Evolutionary conservation across 805 yeast genomes (phyloP).

Genomic region (Clavispora santaluciae): DNA sequence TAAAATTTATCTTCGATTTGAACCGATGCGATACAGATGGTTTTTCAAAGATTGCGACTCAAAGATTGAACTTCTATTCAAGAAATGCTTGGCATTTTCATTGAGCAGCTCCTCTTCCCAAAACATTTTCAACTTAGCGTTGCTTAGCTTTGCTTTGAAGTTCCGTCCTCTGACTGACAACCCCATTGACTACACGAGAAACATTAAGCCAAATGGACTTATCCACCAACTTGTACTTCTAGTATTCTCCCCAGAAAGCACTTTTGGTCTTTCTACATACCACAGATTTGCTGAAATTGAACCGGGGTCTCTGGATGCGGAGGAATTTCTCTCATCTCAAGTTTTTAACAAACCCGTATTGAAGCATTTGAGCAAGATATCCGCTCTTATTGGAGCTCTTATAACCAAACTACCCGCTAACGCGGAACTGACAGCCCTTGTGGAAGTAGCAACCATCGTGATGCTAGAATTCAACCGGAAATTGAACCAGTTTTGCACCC

Average conservation of each 20-base stretch:
- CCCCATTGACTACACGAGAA: constrained; percentile 17
- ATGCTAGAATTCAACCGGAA: constrained; percentile 28
- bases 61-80: constrained; percentile 24
- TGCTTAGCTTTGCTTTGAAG: constrained; percentile 33
- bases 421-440: constrained; percentile 14
- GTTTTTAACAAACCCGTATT: constrained; percentile 36
- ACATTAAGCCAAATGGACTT: constrained; percentile 11
- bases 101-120: constrained; percentile 18
- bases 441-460: constrained; percentile 15
- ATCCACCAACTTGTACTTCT: constrained; percentile 4
- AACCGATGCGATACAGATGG: constrained; percentile 23
- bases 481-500: constrained; percentile 12
- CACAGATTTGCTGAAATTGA: constrained; percentile 13
- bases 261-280: constrained; percentile 11
- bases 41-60: constrained; percentile 35
- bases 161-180: constrained; percentile 20
- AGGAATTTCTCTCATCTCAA: constrained; percentile 7
- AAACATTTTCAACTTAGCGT: constrained; percentile 23
- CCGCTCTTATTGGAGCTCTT: constrained; percentile 40
- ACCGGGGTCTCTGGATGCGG: constrained; percentile 10
- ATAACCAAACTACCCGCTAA: constrained; percentile 15
- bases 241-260: background rate
- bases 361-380: constrained; percentile 45
- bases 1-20: constrained; percentile 25
- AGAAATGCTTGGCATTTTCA: constrained; percentile 20